Conservation (phyloP, 1,139 yeast genomes). For the Hanseniaspora gamundiae region DNA sequence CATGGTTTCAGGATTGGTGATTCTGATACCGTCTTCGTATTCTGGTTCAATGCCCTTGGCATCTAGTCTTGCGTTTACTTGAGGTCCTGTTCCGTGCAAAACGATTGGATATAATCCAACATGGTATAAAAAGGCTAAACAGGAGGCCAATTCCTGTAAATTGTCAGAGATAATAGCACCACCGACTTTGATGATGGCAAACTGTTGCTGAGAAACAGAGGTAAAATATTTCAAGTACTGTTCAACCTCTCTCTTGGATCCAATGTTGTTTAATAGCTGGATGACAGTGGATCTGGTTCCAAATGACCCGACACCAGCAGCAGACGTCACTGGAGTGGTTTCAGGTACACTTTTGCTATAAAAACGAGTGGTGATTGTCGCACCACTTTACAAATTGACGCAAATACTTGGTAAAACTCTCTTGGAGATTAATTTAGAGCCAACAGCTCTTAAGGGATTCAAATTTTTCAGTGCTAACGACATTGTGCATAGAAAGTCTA, state of each 20-base stretch:
- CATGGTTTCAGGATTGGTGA: slow-evolving; percentile 92
- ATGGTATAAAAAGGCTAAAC: slow-evolving; percentile 90
- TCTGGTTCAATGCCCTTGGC: slow-evolving; percentile 93
- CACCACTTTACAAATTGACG: neutral
- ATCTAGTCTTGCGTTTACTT: slow-evolving; percentile 85
- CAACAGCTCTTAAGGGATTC: neutral
- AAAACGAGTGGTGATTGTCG: neutral
- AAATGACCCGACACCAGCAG: slow-evolving; percentile 25
- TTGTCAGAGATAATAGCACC: slow-evolving; percentile 98
- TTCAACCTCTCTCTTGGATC: slow-evolving; percentile 94
- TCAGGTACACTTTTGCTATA: neutral
- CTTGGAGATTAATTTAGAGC: neutral
- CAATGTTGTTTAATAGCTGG: slow-evolving; percentile 86
- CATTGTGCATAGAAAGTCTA: neutral
- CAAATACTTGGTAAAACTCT: neutral
- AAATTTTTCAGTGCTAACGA: neutral
- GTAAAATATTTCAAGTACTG: slow-evolving; percentile 94
- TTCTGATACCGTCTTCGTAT: slow-evolving; percentile 91
- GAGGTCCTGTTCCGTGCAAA: slow-evolving; percentile 98
- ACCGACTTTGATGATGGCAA: slow-evolving; percentile 97
- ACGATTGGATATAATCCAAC: slow-evolving; percentile 96
- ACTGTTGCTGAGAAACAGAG: slow-evolving; percentile 89
- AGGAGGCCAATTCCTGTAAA: slow-evolving; percentile 83
- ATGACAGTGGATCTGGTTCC: slow-evolving; percentile 84
- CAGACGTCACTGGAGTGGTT: neutral